Evolutionary conservation across 2,329 filamentous ascomycete species (phyloP), one percentile per base, ranked within the genome.

Genomic region (Colletotrichum liriopes): DNA sequence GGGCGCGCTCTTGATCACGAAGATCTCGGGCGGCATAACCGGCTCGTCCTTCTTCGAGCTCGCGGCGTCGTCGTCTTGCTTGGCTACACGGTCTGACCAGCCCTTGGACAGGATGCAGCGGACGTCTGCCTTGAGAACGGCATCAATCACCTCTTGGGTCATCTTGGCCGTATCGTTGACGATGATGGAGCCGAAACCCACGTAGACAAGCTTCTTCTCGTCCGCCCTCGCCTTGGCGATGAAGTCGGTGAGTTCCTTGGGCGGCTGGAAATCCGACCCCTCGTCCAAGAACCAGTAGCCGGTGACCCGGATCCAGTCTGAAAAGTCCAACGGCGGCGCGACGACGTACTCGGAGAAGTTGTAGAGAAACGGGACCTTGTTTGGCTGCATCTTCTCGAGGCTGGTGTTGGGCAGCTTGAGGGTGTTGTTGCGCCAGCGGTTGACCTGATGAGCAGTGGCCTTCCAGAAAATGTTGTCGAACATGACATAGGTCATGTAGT

Each of bases 201-300:
- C 95, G 75, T 99, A 99, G 0, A 98, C 96, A 16, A 99, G 84
- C 85, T 96, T 98, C 85, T 98, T 98, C 20, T 88, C 87, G 77
- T 99, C 96, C 6, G 85, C 85, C 3, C 94, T 90, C 4, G 96
- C 96, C 77, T 92, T 91, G n/a, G 89, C 83, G 79, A 99, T 98
- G 78, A 99, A 99, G 4, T 89, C 89, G 4, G 87, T 84, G 7
- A 99, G 88, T 60, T 96, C 94, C 37, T 87, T 81, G 0, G 95
- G 93, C 1, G 96, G 95, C 56, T 88, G 87, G 87, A 92, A 98
- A 51, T 70, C 86, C 55, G 75, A 77, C 4, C 86, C 88, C 81
- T 98, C 96, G 76, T 98, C 93, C 60, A 99, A 84, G 82, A 99
- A 98, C 96, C 96, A 99, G 83, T 99, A 98, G 0, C 96, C 96